Evolutionary conservation across 495 filamentous ascomycete species (phyloP).

Genomic region (Pyrenula aspistea): DNA sequence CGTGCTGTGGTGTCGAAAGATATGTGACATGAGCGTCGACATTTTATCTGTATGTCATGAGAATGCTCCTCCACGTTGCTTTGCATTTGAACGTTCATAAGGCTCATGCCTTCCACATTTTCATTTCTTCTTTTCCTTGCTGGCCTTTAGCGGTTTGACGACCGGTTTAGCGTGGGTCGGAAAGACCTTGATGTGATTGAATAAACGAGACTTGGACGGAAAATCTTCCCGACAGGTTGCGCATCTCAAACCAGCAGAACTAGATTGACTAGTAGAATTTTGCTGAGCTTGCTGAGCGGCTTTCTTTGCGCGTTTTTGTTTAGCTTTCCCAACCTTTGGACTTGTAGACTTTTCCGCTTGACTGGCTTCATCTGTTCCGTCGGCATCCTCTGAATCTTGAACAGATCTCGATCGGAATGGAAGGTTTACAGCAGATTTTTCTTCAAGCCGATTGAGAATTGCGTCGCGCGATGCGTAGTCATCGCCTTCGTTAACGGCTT

Average conservation of each 20-base stretch:
- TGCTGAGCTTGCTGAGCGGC: constrained; percentile 45
- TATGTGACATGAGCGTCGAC: too few relatives aligned
- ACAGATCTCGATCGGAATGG: not conserved
- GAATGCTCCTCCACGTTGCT: too few relatives aligned
- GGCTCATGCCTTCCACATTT: too few relatives aligned
- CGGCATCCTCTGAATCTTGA: not conserved
- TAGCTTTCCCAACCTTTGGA: constrained; percentile 69
- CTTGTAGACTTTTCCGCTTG: not conserved
- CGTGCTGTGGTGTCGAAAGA: too few relatives aligned
- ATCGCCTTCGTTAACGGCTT: constrained; percentile 3
- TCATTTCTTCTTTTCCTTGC: constrained; percentile 22
- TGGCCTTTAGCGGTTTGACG: constrained; percentile 10
- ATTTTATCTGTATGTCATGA: too few relatives aligned
- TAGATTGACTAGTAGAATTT: constrained; percentile 3
- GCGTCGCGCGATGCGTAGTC: constrained; percentile 36
- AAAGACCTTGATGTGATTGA: constrained; percentile 57
- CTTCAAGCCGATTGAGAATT: constrained; percentile 19
- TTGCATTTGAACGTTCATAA: too few relatives aligned
- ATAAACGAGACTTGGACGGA: constrained; percentile 56
- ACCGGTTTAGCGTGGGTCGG: constrained; percentile 42
- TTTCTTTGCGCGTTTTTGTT: constrained; percentile 74
- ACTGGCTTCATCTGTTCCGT: not conserved
- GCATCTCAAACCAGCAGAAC: constrained; percentile 36
- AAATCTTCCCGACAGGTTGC: constrained; percentile 48
- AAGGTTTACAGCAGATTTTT: not conserved